Conservation (phyloP, 306 rosid species). For the Glycine tomentella region DNA sequence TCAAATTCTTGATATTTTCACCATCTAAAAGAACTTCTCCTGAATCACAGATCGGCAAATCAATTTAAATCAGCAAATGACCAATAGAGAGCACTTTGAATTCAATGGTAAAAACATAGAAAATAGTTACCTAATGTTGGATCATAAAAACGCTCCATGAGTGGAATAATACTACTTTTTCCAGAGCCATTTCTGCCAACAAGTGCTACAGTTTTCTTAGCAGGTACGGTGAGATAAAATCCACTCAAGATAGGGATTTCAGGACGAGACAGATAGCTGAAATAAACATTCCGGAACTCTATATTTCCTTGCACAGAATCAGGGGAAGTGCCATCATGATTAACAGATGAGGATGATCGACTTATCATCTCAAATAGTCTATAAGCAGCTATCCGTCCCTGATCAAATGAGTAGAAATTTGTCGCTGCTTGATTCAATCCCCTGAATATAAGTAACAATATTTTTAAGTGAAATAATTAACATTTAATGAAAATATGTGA, state of each 20-base stretch:
- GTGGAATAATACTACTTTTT: slow-evolving; percentile 98
- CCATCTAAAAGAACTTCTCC: slow-evolving; percentile 99
- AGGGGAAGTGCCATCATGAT: slow-evolving; percentile 81
- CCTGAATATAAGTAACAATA: slow-evolving; percentile 58
- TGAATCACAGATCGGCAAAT: slow-evolving; percentile 63
- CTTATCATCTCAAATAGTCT: slow-evolving; percentile 99
- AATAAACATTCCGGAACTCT: slow-evolving; percentile 96
- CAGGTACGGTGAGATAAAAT: slow-evolving; percentile 96
- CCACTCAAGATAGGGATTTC: slow-evolving; percentile 99
- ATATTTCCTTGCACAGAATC: slow-evolving; percentile 89
- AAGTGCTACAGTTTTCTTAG: slow-evolving; percentile 99
- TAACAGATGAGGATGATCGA: slow-evolving; percentile 86
- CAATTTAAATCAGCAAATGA: slow-evolving; percentile 36
- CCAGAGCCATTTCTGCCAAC: slow-evolving; percentile 99
- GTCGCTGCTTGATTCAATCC: slow-evolving; percentile 99
- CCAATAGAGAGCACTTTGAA: slow-evolving; percentile 27
- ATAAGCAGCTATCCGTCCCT: slow-evolving; percentile 98
- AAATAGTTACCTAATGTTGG: slow-evolving; percentile 85
- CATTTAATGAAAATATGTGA: background rate
- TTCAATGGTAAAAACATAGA: slow-evolving; percentile 36
- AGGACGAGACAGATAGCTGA: slow-evolving; percentile 99
- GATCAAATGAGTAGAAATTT: slow-evolving; percentile 98
- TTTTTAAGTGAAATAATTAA: slow-evolving; percentile 28
- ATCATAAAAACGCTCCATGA: slow-evolving; percentile 99
- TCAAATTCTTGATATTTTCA: slow-evolving; percentile 91